These are phyloP conservation scores for Komagataella kurtzmanii DNA, from an alignment of 805 yeast genomes.

Conservation along the genomic window DNA sequence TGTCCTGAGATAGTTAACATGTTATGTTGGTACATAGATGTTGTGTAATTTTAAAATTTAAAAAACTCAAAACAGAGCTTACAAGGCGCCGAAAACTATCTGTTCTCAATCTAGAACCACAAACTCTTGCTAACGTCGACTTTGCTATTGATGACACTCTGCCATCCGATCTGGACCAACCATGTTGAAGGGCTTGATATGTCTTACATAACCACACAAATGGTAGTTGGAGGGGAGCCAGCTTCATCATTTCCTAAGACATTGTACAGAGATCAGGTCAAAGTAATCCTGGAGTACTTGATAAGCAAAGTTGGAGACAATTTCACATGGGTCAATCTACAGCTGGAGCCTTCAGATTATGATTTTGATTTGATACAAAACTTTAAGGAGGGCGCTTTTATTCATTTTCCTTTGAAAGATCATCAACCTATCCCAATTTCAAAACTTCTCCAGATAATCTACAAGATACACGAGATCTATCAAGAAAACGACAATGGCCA, in stretches of 20 bases:
- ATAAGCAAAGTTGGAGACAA: background rate
- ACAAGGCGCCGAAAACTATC: background rate
- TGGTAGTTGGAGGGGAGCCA: background rate
- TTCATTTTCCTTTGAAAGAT: conserved; percentile 52
- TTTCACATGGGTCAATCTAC: background rate
- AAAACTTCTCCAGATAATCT: conserved; percentile 28
- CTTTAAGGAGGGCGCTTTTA: background rate
- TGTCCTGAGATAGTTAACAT: background rate
- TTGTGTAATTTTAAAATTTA: background rate
- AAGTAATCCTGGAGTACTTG: background rate
- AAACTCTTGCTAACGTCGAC: background rate
- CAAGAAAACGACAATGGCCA: conserved; percentile 19
- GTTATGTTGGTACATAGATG: too few species aligned
- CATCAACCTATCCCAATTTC: conserved; percentile 63
- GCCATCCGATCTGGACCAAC: background rate
- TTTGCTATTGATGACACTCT: background rate
- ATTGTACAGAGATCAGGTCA: background rate
- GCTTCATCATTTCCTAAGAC: background rate
- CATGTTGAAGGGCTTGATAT: background rate
- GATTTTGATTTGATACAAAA: background rate
- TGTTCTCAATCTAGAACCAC: background rate
- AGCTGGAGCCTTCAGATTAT: background rate
- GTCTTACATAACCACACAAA: background rate
- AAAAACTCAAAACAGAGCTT: background rate
- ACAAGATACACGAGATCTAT: conserved; percentile 22